phyloP scores from a whole-genome alignment of 345 rosid genomes.

The Abelmoschus esculentus region DNA sequence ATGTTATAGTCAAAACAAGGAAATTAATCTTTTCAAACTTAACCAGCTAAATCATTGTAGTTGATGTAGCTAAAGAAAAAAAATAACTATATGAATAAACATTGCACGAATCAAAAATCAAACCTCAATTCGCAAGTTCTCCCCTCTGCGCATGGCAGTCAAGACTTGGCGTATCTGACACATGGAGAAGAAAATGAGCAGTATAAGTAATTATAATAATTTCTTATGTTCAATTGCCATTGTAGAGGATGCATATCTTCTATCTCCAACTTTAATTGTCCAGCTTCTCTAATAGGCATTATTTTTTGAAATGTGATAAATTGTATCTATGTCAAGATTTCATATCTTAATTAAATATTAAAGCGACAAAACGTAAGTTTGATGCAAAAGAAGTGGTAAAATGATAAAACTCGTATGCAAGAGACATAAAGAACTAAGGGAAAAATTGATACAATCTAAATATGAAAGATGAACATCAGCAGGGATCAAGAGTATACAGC shows the following conservation, averaged over 20 bases:
- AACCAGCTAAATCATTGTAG: too few species aligned
- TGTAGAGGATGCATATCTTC: too few species aligned
- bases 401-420: not conserved
- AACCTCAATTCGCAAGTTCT: conserved; percentile 42
- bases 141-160: conserved; percentile 54
- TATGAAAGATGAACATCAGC: not conserved
- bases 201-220: not conserved
- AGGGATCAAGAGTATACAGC: not conserved
- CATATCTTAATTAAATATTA: not conserved
- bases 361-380: not conserved
- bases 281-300: not conserved
- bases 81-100: not conserved
- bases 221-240: too few species aligned
- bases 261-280: too few species aligned
- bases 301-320: not conserved
- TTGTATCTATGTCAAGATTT: not conserved
- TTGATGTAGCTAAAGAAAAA: too few species aligned
- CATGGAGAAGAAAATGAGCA: conserved; percentile 13
- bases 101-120: conserved; percentile 20
- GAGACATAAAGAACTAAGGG: not conserved
- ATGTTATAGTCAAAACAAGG: too few species aligned
- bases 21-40: too few species aligned
- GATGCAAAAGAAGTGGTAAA: not conserved
- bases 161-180: conserved; percentile 79
- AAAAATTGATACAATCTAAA: not conserved